A percentile compares a stretch with the other conserved stretches of the same genome.
Evolutionary conservation across 2,329 filamentous ascomycete species (phyloP).

Genomic region (Aschersonia sp.): DNA sequence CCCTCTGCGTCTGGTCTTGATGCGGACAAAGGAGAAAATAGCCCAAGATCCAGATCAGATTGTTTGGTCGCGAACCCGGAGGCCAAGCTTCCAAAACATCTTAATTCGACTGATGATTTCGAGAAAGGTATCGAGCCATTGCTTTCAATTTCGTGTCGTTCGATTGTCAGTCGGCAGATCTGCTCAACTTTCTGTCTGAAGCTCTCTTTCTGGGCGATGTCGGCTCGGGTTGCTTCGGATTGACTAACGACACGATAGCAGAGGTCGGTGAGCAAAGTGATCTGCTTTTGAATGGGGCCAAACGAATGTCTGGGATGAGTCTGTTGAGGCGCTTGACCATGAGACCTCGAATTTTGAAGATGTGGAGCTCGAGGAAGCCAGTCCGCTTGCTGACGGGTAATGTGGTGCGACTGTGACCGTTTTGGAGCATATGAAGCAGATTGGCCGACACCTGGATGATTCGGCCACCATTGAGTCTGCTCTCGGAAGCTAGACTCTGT

Average conservation of each 20-base stretch:
- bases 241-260: slow-evolving; percentile 30
- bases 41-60: slow-evolving; percentile 83
- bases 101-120: slow-evolving; percentile 46
- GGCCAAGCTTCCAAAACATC: slow-evolving; percentile 68
- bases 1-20: slow-evolving; percentile 37
- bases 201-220: slow-evolving; percentile 55
- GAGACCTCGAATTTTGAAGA: neutral
- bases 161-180: slow-evolving; percentile 47
- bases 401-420: neutral
- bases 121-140: slow-evolving; percentile 30
- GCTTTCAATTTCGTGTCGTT: slow-evolving; percentile 30
- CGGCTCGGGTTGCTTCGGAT: slow-evolving; percentile 47
- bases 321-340: neutral
- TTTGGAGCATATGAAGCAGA: neutral
- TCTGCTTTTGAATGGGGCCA: slow-evolving; percentile 24
- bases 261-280: slow-evolving; percentile 32
- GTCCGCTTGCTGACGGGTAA: neutral
- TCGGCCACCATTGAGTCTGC: neutral
- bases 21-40: slow-evolving; percentile 50
- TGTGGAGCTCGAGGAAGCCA: neutral
- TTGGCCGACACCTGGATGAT: neutral
- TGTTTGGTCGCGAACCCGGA: slow-evolving; percentile 77
- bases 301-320: slow-evolving; percentile 15
- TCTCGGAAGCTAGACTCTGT: neutral
- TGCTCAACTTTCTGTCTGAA: slow-evolving; percentile 53